These are phyloP conservation scores for Phytopythium boreale DNA, from an alignment of 352 stramenopile genomes.

Conservation along the genomic window DNA sequence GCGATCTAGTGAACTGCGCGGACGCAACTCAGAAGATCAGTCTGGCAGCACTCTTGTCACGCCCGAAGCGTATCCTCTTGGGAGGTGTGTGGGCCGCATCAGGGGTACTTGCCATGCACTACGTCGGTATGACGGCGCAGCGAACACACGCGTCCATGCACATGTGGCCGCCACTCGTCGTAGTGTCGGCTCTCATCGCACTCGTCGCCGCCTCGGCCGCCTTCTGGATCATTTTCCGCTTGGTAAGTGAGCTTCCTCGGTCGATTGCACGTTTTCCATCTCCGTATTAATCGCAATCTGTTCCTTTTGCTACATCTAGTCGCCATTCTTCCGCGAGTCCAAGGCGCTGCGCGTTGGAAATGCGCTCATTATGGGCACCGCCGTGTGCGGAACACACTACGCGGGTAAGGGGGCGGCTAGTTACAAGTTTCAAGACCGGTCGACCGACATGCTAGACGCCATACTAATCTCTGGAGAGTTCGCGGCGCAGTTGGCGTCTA, in stretches of 20 bases:
- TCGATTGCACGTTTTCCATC: slow-evolving; percentile 8
- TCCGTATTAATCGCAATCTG: slow-evolving; percentile 4
- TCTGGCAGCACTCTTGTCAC: slow-evolving; percentile 32
- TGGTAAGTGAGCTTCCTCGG: too few species aligned
- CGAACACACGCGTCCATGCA: slow-evolving; percentile 23
- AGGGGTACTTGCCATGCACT: slow-evolving; percentile 52
- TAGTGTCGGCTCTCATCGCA: slow-evolving; percentile 33
- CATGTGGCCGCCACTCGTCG: slow-evolving; percentile 20
- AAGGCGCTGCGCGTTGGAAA: slow-evolving; percentile 30
- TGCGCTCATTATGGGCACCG: slow-evolving; percentile 43
- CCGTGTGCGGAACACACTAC: slow-evolving; percentile 46
- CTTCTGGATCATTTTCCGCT: slow-evolving; percentile 57
- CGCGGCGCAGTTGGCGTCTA: too few species aligned
- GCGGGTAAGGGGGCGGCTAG: slow-evolving; percentile 18
- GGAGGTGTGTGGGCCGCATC: slow-evolving; percentile 30
- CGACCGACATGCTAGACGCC: too few species aligned
- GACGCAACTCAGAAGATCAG: slow-evolving; percentile 15
- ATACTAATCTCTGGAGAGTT: too few species aligned
- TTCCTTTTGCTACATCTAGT: slow-evolving; percentile 7
- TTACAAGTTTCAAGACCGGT: too few species aligned
- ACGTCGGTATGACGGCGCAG: slow-evolving; percentile 48
- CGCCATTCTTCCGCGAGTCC: slow-evolving; percentile 31
- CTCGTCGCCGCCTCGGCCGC: slow-evolving; percentile 33
- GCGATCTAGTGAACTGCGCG: slow-evolving; percentile 8
- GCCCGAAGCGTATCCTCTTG: slow-evolving; percentile 31